A percentile compares a stretch with the other conserved stretches of the same genome.
phyloP scores from a whole-genome alignment of 169 alveolate species.

The Blepharisma undulans region DNA sequence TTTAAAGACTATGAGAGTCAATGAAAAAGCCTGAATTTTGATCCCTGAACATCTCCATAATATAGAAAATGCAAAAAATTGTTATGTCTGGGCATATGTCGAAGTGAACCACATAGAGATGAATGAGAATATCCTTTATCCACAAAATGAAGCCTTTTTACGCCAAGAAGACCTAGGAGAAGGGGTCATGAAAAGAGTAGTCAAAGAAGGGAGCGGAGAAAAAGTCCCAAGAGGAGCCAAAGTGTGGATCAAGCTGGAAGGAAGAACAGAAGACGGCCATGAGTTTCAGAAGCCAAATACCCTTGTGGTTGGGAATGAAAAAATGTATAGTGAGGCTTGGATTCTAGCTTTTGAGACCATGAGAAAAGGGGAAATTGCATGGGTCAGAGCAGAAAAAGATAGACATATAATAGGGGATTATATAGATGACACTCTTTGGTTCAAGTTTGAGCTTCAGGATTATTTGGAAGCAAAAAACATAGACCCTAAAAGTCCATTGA shows the following conservation, averaged over 20 bases:
- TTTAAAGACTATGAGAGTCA: not conserved
- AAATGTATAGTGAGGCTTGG: not conserved
- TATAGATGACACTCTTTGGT: not conserved
- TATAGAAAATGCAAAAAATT: not conserved
- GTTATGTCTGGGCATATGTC: not conserved
- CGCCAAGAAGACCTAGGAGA: not conserved
- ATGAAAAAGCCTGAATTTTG: not conserved
- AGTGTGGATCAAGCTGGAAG: constrained; percentile 10
- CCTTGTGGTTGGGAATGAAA: not conserved
- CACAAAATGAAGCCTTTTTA: not conserved
- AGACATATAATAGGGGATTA: not conserved
- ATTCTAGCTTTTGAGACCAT: not conserved
- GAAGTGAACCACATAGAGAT: not conserved
- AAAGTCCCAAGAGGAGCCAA: not conserved
- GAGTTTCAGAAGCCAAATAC: constrained; percentile 27
- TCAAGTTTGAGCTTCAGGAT: not conserved
- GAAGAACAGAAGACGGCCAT: constrained; percentile 3
- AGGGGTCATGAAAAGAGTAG: not conserved
- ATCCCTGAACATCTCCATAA: not conserved
- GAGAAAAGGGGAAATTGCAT: constrained; percentile 12
- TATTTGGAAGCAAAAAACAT: not conserved
- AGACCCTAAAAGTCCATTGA: not conserved
- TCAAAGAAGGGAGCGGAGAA: not conserved
- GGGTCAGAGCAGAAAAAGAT: constrained; percentile 1
- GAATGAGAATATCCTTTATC: not conserved